Base-by-base conservation (phyloP, 352 stramenopile genomes). In the Phytopythium cucurbitacearum region DNA sequence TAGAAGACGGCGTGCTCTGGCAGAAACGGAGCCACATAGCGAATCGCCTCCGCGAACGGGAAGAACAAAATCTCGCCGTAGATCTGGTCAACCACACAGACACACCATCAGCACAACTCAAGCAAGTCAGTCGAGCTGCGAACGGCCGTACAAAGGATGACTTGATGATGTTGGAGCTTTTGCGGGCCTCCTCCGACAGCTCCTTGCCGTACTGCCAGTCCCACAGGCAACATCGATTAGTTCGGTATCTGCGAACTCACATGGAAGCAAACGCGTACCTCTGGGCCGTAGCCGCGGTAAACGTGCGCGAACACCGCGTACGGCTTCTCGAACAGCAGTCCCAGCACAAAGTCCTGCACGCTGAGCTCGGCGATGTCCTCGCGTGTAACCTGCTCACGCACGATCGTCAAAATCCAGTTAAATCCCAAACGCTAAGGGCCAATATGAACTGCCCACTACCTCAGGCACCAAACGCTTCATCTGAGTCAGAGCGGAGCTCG, bases 21-120 rank as follows among this genome's bases (percentile, higher is more conserved):
- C 10, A 94, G 67, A 7, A 58, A 76, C 4, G 80, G 67, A 12
- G 76, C 73, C 34, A 92, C 63, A 56, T 61, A 90, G 33, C 73
- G 72, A 34, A 94, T 76, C 6, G 78, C 73, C 21, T 91, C 74
- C 1, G 78, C 85, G 56, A 94, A 94, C 13, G 81, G 81, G 48
- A 94, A 93, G 56, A 94, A 94, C 34, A 79, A 40, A 46, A 94
- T 91, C 57, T 94, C 85, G 13, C 85, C 85, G 44, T 93, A 94
- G 41, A 92, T 76, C 84, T 94, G 44, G 1, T 9, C n/a, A 11
- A 12, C 2, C 15, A 10, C n/a, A 52, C 16, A 13, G 0, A 2
- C 9, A 57, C 38, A 33, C 7, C 33, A 56, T 7, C 36, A n/a
- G 43, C 5, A 40, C 9, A 43, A 15, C 5, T 16, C 35, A 48